Evolutionary conservation across 2,329 filamentous ascomycete species (phyloP), one percentile per base, ranked within the genome.

Genomic region (Paradendryphiella salina): DNA sequence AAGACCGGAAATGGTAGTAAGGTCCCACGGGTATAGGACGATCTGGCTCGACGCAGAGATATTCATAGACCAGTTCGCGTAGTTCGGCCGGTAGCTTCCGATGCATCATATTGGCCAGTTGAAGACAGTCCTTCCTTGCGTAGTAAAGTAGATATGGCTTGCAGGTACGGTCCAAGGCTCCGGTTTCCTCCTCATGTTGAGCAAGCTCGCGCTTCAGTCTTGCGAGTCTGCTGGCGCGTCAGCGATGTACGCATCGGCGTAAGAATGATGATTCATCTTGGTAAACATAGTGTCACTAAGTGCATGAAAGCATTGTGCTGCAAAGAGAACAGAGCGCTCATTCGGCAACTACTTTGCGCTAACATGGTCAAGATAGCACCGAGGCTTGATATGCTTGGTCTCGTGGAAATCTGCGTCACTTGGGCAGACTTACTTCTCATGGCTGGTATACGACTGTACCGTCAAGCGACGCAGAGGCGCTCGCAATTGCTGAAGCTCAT

Each of bases 1-100:
- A 66, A n/a, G 31, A 42, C 2, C 59, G 56, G 15, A 60, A 62
- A 32, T 67, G 65, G 41, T 60, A 59, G 20, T 61, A 61, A 11
- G 61, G 60, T 2, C 65, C 63, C 28, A 63, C 47, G 9, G 55
- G 57, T 18, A 67, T 61, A 1, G 49, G 50, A 15, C 50, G 57
- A 7, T 65, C 62, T 0, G 41, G 34, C 15, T 64, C 61, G 18
- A 65, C 35, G 42, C 60, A 64, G 7, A 67, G 46, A 31, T 56
- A 58, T 28, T 49, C 50, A 32, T 67, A 67, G 3, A 67, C 38
- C 18, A 60, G 13, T 11, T 64, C 53, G 15, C 58, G 59, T 8
- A 67, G 31, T 29, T 65, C 61, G 2, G 14, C 31, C 4, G 65
- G 64, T 4, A 67, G 52, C 32, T 48, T 63, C 7, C 41, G 17